Conservation (phyloP, 1,139 yeast species). For the Scheffersomyces stambukii region DNA sequence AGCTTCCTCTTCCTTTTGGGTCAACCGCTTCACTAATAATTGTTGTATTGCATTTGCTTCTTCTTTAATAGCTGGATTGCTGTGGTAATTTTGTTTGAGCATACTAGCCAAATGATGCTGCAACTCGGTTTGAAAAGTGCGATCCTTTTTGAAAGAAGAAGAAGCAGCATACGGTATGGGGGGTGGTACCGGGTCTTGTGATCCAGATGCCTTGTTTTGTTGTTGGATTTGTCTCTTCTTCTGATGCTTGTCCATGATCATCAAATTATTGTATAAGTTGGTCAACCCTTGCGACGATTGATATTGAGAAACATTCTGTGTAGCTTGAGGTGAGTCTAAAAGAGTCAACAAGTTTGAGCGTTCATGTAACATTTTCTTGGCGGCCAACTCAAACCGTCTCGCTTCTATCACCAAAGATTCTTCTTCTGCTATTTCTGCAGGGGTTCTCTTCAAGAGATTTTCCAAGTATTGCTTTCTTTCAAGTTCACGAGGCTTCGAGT, state of each 20-base stretch:
- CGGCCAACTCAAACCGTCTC: slow-evolving; percentile 86
- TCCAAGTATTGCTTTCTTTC: slow-evolving; percentile 80
- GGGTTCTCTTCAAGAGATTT: slow-evolving; percentile 73
- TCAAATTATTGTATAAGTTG: slow-evolving; percentile 74
- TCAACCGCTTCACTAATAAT: slow-evolving; percentile 51
- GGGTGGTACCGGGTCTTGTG: slow-evolving; percentile 52
- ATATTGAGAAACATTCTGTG: slow-evolving; percentile 73
- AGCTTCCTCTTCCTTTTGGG: slow-evolving; percentile 77
- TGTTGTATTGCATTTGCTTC: slow-evolving; percentile 41
- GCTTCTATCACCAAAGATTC: slow-evolving; percentile 93
- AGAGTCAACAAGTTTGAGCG: slow-evolving; percentile 74
- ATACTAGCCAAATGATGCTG: slow-evolving; percentile 40
- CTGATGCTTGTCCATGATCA: slow-evolving; percentile 68
- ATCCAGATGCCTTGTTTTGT: slow-evolving; percentile 40
- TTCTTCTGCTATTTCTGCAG: slow-evolving; percentile 97
- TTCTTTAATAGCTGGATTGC: slow-evolving; percentile 21
- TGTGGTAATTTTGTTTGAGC: slow-evolving; percentile 32
- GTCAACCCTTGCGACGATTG: slow-evolving; percentile 87
- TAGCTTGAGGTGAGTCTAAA: slow-evolving; percentile 84
- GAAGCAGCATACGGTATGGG: slow-evolving; percentile 56
- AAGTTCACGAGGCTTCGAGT: slow-evolving; percentile 61
- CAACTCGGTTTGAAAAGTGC: slow-evolving; percentile 48
- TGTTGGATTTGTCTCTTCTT: slow-evolving; percentile 39
- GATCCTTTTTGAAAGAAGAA: slow-evolving; percentile 48
- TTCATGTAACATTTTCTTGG: slow-evolving; percentile 83